These are phyloP conservation scores for Neurospora sp. DNA, from an alignment of 495 filamentous ascomycete genomes.

Conservation along the genomic window DNA sequence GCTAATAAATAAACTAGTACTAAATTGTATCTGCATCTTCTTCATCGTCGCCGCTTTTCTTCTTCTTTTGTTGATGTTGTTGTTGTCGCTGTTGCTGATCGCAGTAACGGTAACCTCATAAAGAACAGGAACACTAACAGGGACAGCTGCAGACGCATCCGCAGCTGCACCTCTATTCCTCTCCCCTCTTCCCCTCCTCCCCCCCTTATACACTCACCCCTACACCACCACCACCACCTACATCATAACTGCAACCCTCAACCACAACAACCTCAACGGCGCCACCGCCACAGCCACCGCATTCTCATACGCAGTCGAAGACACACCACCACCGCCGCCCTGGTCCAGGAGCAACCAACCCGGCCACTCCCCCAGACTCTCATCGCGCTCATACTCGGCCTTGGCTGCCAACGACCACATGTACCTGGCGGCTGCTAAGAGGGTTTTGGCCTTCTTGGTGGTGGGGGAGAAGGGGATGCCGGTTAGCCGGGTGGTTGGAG, in stretches of 20 bases:
- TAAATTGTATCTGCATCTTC: no score
- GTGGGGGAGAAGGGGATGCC: background rate
- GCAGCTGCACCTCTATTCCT: background rate
- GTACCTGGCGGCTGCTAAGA: background rate
- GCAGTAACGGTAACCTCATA: background rate
- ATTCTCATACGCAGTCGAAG: background rate
- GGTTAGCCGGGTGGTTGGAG: background rate
- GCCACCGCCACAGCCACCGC: background rate
- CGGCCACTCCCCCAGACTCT: background rate
- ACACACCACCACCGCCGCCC: background rate
- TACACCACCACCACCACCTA: background rate
- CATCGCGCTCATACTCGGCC: background rate
- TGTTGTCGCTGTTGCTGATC: no score
- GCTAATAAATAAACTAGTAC: no score
- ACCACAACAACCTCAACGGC: background rate
- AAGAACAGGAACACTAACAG: background rate
- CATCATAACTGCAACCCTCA: background rate
- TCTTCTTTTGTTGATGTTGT: no score
- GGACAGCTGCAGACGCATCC: background rate
- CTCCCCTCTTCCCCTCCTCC: background rate
- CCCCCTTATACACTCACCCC: background rate
- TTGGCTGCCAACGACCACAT: background rate
- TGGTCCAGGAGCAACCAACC: background rate
- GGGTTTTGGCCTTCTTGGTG: background rate
- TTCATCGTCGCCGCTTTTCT: no score